A percentile compares a stretch with the other conserved stretches of the same genome.
Conservation (phyloP, 805 yeast genomes). For the Candida easanensis region DNA sequence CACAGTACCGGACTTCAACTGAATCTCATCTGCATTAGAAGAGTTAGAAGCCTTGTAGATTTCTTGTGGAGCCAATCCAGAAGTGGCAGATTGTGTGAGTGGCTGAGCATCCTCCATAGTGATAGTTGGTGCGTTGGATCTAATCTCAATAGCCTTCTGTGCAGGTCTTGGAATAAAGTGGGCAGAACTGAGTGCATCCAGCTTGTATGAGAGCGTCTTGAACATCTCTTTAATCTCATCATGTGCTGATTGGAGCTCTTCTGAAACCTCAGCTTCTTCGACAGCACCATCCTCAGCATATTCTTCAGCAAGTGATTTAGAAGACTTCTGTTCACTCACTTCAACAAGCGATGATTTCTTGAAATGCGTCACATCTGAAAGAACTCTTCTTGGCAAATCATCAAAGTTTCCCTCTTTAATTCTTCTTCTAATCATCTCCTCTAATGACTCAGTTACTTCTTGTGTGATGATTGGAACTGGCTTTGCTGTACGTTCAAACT, state of each 20-base stretch:
- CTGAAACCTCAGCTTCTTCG: conserved; percentile 50
- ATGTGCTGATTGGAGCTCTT: conserved; percentile 69
- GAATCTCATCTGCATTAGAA: conserved; percentile 56
- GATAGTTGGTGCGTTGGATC: conserved; percentile 78
- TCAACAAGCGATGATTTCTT: conserved; percentile 54
- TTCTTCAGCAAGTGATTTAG: conserved; percentile 84
- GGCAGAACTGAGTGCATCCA: conserved; percentile 91
- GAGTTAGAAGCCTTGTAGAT: conserved; percentile 56
- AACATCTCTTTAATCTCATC: conserved; percentile 71
- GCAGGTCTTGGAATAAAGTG: conserved; percentile 91
- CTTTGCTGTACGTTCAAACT: conserved; percentile 89
- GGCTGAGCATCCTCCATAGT: conserved; percentile 98
- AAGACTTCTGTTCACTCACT: conserved; percentile 78
- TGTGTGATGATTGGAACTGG: conserved; percentile 95
- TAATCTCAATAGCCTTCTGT: conserved; percentile 74
- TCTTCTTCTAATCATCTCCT: conserved; percentile 84
- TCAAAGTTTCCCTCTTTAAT: conserved; percentile 75
- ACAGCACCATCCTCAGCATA: conserved; percentile 81
- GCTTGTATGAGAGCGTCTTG: conserved; percentile 58
- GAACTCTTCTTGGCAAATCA: conserved; percentile 73
- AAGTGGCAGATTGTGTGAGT: conserved; percentile 65
- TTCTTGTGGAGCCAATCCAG: conserved; percentile 93
- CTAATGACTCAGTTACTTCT: conserved; percentile 81
- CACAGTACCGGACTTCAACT: conserved; percentile 73
- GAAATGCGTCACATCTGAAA: conserved; percentile 63